phyloP scores from a whole-genome alignment of 2,329 filamentous ascomycete species.

The Biscogniauxia marginata region DNA sequence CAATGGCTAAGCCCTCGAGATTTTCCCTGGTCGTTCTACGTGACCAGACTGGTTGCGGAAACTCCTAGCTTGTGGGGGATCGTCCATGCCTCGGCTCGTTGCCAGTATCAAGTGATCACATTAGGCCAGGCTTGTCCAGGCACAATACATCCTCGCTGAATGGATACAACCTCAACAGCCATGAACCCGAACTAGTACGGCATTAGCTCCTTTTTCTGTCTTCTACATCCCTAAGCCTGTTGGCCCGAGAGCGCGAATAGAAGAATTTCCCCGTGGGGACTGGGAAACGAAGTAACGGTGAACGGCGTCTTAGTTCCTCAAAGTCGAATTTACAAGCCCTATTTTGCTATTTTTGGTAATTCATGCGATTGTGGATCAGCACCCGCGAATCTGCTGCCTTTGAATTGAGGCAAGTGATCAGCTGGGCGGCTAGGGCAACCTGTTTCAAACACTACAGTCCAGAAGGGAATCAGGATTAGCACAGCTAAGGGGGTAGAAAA shows the following conservation, averaged over 20 bases:
- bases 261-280: neutral
- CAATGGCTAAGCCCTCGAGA: neutral
- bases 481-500: neutral
- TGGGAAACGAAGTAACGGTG: neutral
- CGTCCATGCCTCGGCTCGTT: neutral
- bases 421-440: neutral
- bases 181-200: neutral
- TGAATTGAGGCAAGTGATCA: neutral
- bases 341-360: neutral
- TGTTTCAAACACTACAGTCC: neutral
- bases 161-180: neutral
- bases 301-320: neutral
- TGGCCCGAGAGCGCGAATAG: neutral
- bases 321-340: neutral
- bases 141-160: neutral
- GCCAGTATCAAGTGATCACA: neutral
- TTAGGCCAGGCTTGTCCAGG: neutral
- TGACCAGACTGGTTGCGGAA: neutral
- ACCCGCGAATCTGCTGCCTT: neutral
- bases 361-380: neutral
- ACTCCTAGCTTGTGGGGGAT: neutral
- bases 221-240: neutral
- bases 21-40: neutral
- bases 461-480: neutral
- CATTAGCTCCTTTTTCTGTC: neutral